Evolutionary conservation across 73 alveolate genomes (phyloP).

Genomic region (Symbiodinium pilosum): DNA sequence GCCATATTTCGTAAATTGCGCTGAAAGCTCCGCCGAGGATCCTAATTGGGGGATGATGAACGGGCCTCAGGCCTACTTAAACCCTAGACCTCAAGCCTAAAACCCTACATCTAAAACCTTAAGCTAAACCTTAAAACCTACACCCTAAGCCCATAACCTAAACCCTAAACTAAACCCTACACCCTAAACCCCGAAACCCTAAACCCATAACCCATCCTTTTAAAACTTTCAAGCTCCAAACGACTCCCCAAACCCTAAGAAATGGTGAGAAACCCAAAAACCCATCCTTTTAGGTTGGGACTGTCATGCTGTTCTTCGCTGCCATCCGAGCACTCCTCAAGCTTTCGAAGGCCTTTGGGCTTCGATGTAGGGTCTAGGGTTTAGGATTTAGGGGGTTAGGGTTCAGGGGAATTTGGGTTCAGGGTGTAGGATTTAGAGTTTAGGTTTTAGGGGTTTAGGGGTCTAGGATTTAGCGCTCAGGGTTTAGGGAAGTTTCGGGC

Average conservation of each 20-base stretch:
- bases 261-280: background rate
- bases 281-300: background rate
- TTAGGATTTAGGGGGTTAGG: background rate
- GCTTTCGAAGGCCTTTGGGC: background rate
- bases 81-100: background rate
- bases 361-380: background rate
- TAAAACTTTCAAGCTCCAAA: too few species aligned
- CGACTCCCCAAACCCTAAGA: background rate
- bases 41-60: too few species aligned
- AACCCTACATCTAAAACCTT: too few species aligned
- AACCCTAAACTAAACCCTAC: too few species aligned
- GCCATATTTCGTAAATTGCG: background rate
- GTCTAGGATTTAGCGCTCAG: background rate
- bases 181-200: too few species aligned
- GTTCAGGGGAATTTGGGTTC: background rate
- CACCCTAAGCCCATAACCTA: too few species aligned
- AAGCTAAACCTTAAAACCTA: too few species aligned
- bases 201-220: too few species aligned
- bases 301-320: constrained; percentile 46
- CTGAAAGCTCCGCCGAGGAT: background rate
- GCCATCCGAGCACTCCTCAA: constrained; percentile 39
- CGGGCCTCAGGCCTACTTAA: background rate
- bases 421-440: background rate
- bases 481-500: background rate
- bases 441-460: background rate